These are phyloP conservation scores for Septoria petroselini DNA, from an alignment of 2,329 filamentous ascomycete species.

Conservation along the genomic window DNA sequence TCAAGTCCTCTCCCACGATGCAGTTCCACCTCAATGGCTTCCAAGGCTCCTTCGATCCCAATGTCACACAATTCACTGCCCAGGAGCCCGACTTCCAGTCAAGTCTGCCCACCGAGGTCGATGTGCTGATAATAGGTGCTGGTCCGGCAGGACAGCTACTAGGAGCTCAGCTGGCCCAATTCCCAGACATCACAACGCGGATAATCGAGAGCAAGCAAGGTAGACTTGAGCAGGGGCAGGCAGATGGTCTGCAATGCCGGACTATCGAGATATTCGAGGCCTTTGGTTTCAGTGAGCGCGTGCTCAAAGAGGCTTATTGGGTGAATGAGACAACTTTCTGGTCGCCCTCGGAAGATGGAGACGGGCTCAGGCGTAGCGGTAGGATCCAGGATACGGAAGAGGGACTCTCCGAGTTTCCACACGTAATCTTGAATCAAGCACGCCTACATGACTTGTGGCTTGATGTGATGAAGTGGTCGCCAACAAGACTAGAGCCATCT, in stretches of 20 bases:
- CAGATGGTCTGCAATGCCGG: conserved; percentile 60
- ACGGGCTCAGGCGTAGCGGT: conserved; percentile 55
- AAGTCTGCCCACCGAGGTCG: conserved; percentile 39
- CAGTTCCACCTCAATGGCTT: conserved; percentile 40
- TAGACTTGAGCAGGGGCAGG: conserved; percentile 41
- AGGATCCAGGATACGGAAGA: conserved; percentile 62
- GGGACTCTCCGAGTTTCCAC: conserved; percentile 61
- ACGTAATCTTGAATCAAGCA: conserved; percentile 68
- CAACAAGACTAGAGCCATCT: conserved; percentile 34
- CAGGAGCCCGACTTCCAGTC: conserved; percentile 34
- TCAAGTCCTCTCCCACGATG: conserved; percentile 20
- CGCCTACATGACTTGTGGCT: conserved; percentile 57
- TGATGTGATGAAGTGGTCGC: conserved; percentile 36
- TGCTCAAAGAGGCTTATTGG: conserved; percentile 65
- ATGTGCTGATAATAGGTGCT: conserved; percentile 52
- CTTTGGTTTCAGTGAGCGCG: conserved; percentile 63
- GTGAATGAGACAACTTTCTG: conserved; percentile 60
- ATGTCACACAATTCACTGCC: conserved; percentile 32
- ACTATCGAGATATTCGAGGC: conserved; percentile 72
- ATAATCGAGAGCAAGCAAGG: conserved; percentile 43
- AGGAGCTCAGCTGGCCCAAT: conserved; percentile 51
- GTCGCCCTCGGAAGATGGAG: conserved; percentile 60
- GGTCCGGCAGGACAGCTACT: conserved; percentile 50
- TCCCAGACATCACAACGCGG: conserved; percentile 47
- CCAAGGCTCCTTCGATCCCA: conserved; percentile 35